Evolutionary conservation across 805 yeast genomes (phyloP).

Genomic region (Ogataea degrootiae): DNA sequence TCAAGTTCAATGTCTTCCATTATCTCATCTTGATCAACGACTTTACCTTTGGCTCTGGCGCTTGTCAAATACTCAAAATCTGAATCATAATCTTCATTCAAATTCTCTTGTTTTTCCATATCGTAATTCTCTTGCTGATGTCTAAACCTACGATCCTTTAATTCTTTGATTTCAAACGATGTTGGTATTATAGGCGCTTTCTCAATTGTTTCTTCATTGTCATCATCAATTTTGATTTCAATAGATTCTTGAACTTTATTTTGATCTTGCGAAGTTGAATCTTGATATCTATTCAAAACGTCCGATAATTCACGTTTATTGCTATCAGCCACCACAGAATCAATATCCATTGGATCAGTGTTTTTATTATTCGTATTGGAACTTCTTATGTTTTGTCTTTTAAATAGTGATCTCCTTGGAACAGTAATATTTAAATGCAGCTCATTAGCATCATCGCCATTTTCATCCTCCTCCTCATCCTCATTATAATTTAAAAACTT

Average conservation of each 20-base stretch:
- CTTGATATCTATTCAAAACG: slow-evolving; percentile 1
- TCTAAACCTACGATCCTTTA: slow-evolving; percentile 20
- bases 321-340: neutral
- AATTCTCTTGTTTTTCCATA: slow-evolving; percentile 14
- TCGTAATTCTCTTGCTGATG: slow-evolving; percentile 6
- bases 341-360: neutral
- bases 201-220: neutral
- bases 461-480: neutral
- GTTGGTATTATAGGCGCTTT: slow-evolving; percentile 13
- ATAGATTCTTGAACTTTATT: neutral
- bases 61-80: slow-evolving; percentile 8
- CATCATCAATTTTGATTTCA: neutral
- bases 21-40: slow-evolving; percentile 6
- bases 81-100: slow-evolving; percentile 18
- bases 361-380: no score
- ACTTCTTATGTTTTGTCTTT: neutral
- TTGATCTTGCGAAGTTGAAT: neutral
- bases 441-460: neutral
- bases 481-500: neutral
- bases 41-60: neutral
- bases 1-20: slow-evolving; percentile 19
- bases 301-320: neutral
- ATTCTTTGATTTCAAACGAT: slow-evolving; percentile 13
- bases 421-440: neutral
- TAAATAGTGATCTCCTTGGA: neutral